phyloP scores from a whole-genome alignment of 139 green algal genomes.

The Parachlorella kessleri region DNA sequence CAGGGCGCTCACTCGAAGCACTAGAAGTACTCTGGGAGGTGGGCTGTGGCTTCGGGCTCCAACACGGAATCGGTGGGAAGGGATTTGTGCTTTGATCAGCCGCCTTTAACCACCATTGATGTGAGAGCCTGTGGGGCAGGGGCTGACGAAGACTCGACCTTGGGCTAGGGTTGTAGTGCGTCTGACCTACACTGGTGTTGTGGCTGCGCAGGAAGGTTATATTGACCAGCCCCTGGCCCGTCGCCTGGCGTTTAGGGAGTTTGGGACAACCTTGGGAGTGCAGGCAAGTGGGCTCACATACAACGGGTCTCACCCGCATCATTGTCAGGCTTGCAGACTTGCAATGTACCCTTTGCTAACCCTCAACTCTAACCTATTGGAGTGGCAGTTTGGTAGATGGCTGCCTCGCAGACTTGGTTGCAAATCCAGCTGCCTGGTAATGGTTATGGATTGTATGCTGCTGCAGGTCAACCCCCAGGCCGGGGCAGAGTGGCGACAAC shows the following conservation, averaged over 20 bases:
- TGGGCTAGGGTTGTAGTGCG: too few relatives aligned
- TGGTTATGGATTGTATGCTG: background rate
- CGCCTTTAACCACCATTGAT: background rate
- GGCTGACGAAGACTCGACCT: too few relatives aligned
- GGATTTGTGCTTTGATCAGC: background rate
- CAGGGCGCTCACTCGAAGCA: background rate
- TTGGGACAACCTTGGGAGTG: constrained; percentile 55
- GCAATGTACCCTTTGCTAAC: too few relatives aligned
- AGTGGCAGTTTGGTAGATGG: too few relatives aligned
- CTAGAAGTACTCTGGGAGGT: constrained; percentile 40
- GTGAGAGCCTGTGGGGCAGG: too few relatives aligned
- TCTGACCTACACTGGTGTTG: too few relatives aligned
- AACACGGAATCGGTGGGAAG: background rate
- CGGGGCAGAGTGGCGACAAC: background rate
- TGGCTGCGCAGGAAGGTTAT: constrained; percentile 16
- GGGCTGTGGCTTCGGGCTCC: background rate
- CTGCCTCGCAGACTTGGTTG: background rate
- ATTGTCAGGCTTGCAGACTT: too few relatives aligned
- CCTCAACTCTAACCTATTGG: too few relatives aligned
- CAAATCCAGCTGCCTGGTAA: too few relatives aligned
- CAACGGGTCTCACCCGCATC: background rate
- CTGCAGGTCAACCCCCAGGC: constrained; percentile 19
- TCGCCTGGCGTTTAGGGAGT: constrained; percentile 56
- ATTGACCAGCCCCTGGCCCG: constrained; percentile 14
- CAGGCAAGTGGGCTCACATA: constrained; percentile 18